Evolutionary conservation across 805 yeast genomes (phyloP), one percentile per base, ranked within the genome.

Genomic region (Candida manassasensis): DNA sequence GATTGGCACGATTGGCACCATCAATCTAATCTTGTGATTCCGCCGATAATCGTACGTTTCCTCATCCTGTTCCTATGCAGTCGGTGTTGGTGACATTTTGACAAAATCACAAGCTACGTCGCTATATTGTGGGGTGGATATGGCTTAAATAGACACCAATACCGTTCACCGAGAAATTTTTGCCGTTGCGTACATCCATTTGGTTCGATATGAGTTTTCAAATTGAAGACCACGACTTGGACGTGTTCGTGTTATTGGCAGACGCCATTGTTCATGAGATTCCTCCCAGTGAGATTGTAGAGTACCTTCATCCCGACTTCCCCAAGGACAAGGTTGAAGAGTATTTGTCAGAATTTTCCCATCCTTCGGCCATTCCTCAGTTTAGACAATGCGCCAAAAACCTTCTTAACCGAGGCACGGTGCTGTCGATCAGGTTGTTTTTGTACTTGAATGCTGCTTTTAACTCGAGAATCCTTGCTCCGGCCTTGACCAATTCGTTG

Each of bases 241-340:
- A 54, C 6, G 44, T 53, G 10, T 45, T 63, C 21, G 37, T 55
- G 15, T 42, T 49, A 10, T 40, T 64, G 26, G 49, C 62, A 4
- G 73, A 67, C 45, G 67, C 59, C 4, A 34, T 63, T 12, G 35
- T 63, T 36, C 63, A 56, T 36, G 64, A 59, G 17, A 49, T 59
- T 1, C 39, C 54, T 3, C 55, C 62, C 3, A 59, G 55, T 1
- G 36, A 34, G 11, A 43, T 65, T 19, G 48, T 40, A 27, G 56
- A 58, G 1, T 47, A 40, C 29, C 43, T 65, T 17, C 46, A 47
- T 24, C 43, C 45, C 2, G 41, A 40, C n/a, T 54, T 64, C 32
- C 54, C 61, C 3, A 36, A 38, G 21, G 58, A 52, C 5, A 53
- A 49, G 33, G 36, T 62, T 10, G 51, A 55, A 1, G 61, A 61